These are phyloP conservation scores for Petunia secreta DNA, from an alignment of 257 asterid genomes.

Conservation along the genomic window DNA sequence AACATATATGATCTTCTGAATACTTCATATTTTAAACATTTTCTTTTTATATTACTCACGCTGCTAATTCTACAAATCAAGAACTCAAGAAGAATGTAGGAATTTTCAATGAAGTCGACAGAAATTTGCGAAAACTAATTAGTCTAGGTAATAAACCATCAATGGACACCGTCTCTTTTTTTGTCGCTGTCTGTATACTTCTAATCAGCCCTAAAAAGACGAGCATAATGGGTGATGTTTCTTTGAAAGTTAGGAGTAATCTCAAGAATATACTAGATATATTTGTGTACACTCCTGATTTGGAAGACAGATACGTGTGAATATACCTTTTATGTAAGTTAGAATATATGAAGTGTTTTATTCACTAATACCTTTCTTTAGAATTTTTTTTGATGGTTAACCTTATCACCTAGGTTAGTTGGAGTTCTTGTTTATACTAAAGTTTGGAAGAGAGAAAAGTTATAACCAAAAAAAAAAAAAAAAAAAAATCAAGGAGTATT, in stretches of 20 bases:
- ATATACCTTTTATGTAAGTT: neutral
- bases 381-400: neutral
- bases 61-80: neutral
- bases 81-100: neutral
- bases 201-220: neutral
- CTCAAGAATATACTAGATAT: neutral
- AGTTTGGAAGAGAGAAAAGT: neutral
- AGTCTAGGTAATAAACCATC: neutral
- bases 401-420: neutral
- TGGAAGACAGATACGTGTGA: neutral
- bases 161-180: neutral
- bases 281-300: neutral
- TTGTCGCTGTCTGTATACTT: neutral
- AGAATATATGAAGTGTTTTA: neutral
- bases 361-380: neutral
- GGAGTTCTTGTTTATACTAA: neutral
- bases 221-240: neutral
- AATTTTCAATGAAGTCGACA: neutral
- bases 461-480: neutral
- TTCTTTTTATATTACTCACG: neutral
- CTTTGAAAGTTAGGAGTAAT: neutral
- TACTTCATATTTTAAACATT: neutral
- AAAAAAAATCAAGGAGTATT: neutral
- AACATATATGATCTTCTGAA: neutral
- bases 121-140: neutral